Conservation (phyloP, 441 rosid species). For the Erysimum cheiri region DNA sequence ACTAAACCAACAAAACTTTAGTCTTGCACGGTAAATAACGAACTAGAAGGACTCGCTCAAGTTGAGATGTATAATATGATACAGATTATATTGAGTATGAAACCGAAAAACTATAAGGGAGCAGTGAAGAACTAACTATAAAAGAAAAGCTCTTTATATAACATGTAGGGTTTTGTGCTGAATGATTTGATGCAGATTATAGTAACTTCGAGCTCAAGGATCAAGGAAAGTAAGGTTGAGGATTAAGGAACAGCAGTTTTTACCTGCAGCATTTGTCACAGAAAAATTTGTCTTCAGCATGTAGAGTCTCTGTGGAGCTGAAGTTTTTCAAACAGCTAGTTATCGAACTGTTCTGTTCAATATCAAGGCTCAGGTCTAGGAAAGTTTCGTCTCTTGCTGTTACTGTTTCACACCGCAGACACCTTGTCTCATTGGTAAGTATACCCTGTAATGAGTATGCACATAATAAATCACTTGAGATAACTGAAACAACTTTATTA, state of each 20-base stretch:
- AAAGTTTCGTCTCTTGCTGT: conserved; percentile 94
- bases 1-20: not conserved
- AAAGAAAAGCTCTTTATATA: too few species aligned
- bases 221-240: not conserved
- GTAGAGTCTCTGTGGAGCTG: conserved; percentile 92
- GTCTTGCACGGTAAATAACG: not conserved
- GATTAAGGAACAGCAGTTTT: conserved; percentile 14
- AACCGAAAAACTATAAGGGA: too few species aligned
- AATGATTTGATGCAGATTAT: too few species aligned
- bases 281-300: conserved; percentile 93
- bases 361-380: conserved; percentile 92
- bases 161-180: too few species aligned
- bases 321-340: conserved; percentile 96
- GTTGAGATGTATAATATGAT: too few species aligned
- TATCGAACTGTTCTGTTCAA: conserved; percentile 95
- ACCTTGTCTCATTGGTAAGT: conserved; percentile 93
- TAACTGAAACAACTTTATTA: not conserved
- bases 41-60: not conserved
- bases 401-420: conserved; percentile 93
- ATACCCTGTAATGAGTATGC: conserved; percentile 63
- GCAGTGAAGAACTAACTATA: too few species aligned
- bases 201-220: not conserved
- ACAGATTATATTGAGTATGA: not conserved
- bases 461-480: conserved; percentile 17
- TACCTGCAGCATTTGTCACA: conserved; percentile 99